Evolutionary conservation across 129 eudicot genomes (phyloP).

Genomic region (Flaveria brownii): DNA sequence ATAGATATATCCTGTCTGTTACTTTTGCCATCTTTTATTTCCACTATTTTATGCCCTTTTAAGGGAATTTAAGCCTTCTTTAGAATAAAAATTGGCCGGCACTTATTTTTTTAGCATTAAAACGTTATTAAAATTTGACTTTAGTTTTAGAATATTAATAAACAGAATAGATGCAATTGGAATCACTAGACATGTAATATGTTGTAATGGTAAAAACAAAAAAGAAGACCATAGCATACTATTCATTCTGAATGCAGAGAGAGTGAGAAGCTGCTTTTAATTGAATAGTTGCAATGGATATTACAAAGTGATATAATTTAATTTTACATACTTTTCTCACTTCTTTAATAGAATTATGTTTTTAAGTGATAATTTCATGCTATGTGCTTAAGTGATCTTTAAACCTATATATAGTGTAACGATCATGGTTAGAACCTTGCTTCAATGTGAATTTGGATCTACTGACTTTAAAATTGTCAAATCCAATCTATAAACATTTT

Average conservation of each 20-base stretch:
- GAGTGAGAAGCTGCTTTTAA: neutral
- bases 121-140: neutral
- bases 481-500: no score
- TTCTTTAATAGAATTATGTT: neutral
- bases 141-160: no score
- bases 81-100: neutral
- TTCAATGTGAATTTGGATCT: neutral
- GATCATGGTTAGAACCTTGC: neutral
- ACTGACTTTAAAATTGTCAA: neutral
- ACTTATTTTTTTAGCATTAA: neutral
- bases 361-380: neutral
- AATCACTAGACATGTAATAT: neutral
- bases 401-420: neutral
- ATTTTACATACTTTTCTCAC: neutral
- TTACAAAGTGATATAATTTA: neutral
- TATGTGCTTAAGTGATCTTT: conserved; percentile 1
- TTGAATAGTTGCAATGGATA: neutral
- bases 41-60: neutral
- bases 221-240: neutral
- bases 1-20: neutral
- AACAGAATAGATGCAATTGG: no score
- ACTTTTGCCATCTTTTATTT: neutral
- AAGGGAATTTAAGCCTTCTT: neutral
- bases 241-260: neutral
- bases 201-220: neutral